These are phyloP conservation scores for Candida easanensis DNA, from an alignment of 805 yeast species.

Conservation along the genomic window DNA sequence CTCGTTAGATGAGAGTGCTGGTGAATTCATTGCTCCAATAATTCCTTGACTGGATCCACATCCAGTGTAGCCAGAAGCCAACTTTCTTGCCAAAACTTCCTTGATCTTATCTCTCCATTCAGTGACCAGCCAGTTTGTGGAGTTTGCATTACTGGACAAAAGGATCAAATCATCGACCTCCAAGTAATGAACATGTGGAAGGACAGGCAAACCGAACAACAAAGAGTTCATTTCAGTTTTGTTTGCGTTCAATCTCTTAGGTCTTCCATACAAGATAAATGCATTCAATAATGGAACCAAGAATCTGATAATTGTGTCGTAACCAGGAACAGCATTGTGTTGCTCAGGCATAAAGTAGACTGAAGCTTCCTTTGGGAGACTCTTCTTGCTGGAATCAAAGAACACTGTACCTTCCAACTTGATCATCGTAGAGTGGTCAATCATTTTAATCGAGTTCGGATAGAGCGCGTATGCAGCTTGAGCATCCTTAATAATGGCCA, in stretches of 20 bases:
- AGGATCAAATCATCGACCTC: slow-evolving; percentile 57
- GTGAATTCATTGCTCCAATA: slow-evolving; percentile 55
- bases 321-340: slow-evolving; percentile 80
- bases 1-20: slow-evolving; percentile 38
- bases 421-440: slow-evolving; percentile 84
- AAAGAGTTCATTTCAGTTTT: slow-evolving; percentile 63
- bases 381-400: slow-evolving; percentile 48
- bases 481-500: slow-evolving; percentile 77
- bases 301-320: slow-evolving; percentile 81
- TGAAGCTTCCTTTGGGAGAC: slow-evolving; percentile 51
- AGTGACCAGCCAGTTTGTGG: slow-evolving; percentile 50
- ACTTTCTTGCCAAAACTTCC: slow-evolving; percentile 50
- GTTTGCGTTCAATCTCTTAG: slow-evolving; percentile 70
- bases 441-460: slow-evolving; percentile 78
- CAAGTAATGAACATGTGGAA: slow-evolving; percentile 73
- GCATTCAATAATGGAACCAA: slow-evolving; percentile 73
- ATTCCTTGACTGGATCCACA: slow-evolving; percentile 70
- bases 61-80: slow-evolving; percentile 65
- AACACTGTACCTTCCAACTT: slow-evolving; percentile 81
- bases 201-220: slow-evolving; percentile 78
- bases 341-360: slow-evolving; percentile 81
- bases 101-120: slow-evolving; percentile 62
- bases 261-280: slow-evolving; percentile 80
- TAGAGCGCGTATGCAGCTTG: slow-evolving; percentile 83
- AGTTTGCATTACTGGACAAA: slow-evolving; percentile 33